Conservation (phyloP, 139 green algal genomes). For the Chlorella ohadii region DNA sequence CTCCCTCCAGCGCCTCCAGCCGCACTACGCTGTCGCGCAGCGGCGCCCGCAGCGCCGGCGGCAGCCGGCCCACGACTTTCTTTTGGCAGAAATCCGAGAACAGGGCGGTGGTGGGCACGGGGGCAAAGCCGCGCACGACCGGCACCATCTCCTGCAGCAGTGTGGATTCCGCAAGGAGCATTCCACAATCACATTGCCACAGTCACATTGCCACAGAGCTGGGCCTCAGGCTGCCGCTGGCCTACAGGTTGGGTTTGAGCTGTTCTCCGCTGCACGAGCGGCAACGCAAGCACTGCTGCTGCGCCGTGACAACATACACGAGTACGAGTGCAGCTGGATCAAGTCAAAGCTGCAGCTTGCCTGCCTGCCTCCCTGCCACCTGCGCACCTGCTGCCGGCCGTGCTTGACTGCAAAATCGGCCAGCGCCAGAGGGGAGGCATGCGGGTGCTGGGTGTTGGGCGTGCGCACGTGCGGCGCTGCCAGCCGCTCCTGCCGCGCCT, state of each 20-base stretch:
- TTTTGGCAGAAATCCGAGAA: constrained; percentile 8
- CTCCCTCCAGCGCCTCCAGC: background rate
- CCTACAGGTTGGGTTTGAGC: too few relatives aligned
- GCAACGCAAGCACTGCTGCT: too few relatives aligned
- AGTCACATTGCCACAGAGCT: too few relatives aligned
- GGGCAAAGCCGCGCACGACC: constrained; percentile 20
- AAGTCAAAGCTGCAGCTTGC: background rate
- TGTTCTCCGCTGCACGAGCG: too few relatives aligned
- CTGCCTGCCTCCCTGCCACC: background rate
- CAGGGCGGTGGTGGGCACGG: constrained; percentile 12
- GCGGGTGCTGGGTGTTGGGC: constrained; percentile 34
- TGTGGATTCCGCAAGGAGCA: too few relatives aligned
- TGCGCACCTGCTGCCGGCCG: constrained; percentile 11
- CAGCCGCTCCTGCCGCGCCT: background rate
- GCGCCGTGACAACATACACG: too few relatives aligned
- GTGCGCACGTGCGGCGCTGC: constrained; percentile 10
- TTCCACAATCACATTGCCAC: too few relatives aligned
- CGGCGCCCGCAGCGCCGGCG: background rate
- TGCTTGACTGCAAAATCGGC: constrained; percentile 26
- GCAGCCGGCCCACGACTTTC: constrained; percentile 7
- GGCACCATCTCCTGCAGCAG: constrained; percentile 12
- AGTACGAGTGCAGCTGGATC: too few relatives aligned
- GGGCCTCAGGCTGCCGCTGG: too few relatives aligned
- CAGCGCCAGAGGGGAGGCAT: constrained; percentile 33
- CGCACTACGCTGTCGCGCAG: background rate